Base-by-base conservation (phyloP, 2,329 filamentous ascomycete species). In the Knufia fluminis region DNA sequence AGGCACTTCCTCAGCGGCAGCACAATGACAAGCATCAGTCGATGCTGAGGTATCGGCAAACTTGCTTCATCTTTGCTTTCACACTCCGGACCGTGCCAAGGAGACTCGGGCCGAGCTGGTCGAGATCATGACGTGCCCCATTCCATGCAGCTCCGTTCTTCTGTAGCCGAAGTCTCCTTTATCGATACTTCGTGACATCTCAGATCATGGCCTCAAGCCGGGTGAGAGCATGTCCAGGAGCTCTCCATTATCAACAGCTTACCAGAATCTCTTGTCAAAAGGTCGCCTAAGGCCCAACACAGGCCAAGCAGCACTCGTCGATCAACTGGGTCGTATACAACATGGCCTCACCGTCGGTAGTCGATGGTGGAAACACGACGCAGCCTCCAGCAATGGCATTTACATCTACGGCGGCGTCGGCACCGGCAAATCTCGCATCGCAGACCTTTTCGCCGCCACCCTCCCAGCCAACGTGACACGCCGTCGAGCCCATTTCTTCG, bases 171-270 rank as follows among this genome's bases (percentile, higher is more conserved):
- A n/a, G n/a, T n/a, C n/a, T 28, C 26, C 26, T 28, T 12, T 6
- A 28, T 28, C 6, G 26, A 28, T 12, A 6, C 12, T 12, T 12
- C 12, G 6, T 6, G 26, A 6, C 26, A 28, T 12, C 6, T 28
- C 26, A 6, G 26, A 28, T 12, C 6, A 28, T 28, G 26, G 26
- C 26, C 26, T 28, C 12, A 28, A 12, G 6, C 26, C 6, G 6
- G 6, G 35, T 38, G 14, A n/a, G 53, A 26, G 48, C 36, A 36
- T 46, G 39, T 23, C 61, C 8, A 58, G 53, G 16, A 46, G 49
- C 7, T 38, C 44, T 2, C 42, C 42, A 32, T 8, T 45, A 14
- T 19, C 12, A 12, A 9, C 26, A 31, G 42, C 42, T n/a, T 45
- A 45, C 20, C 42, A 32, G 9, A 45, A 33, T 14, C 42, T 45